phyloP scores from a whole-genome alignment of 345 rosid genomes.

The Alliaria petiolata region DNA sequence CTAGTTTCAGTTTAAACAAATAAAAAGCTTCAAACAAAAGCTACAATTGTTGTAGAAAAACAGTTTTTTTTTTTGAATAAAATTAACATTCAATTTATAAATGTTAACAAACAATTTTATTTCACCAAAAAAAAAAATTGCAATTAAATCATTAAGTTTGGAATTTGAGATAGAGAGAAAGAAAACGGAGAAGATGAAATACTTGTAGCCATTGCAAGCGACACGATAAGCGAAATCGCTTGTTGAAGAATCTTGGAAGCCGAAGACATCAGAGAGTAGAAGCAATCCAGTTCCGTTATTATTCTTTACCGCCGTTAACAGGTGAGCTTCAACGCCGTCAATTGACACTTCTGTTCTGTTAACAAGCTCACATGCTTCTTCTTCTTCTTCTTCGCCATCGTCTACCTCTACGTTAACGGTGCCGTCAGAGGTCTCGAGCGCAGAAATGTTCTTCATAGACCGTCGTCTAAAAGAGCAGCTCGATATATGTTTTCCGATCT shows the following conservation, averaged over 20 bases:
- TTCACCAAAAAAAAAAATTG: no score
- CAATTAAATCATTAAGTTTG: no score
- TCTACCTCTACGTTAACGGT: conserved; percentile 39
- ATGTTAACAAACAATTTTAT: no score
- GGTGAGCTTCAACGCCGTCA: conserved; percentile 58
- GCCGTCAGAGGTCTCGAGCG: conserved; percentile 19
- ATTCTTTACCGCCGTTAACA: conserved; percentile 79
- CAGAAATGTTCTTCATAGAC: neutral
- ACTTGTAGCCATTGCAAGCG: conserved; percentile 92
- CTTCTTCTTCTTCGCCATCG: conserved; percentile 35
- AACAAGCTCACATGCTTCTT: conserved; percentile 78
- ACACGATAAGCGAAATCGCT: conserved; percentile 85
- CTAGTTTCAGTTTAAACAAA: no score
- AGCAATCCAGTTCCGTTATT: conserved; percentile 72
- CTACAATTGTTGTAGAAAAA: no score
- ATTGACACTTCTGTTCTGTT: conserved; percentile 59
- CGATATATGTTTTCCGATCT: no score
- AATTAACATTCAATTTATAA: no score
- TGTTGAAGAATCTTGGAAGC: conserved; percentile 77
- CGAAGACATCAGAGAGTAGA: conserved; percentile 71
- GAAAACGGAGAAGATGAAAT: conserved; percentile 14
- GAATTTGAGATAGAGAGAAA: neutral
- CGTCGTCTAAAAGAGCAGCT: neutral
- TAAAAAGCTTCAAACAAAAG: no score
- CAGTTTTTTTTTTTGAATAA: no score